Base-by-base conservation (phyloP, 257 asterid genomes). In the Petunia axillaris region DNA sequence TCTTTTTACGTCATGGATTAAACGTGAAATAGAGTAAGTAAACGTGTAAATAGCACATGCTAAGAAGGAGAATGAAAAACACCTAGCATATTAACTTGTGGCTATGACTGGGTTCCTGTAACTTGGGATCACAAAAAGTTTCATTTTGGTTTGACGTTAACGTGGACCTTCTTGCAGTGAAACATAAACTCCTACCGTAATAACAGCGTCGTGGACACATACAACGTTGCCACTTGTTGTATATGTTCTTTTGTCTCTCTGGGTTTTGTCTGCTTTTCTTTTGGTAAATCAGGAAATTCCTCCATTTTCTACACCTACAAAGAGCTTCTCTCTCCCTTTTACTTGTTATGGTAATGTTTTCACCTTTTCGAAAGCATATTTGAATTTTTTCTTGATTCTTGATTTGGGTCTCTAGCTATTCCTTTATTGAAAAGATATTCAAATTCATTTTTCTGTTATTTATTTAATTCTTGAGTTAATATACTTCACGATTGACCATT, bases 311-410 rank as follows among this genome's bases (percentile, higher is more conserved):
- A 46, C 5, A 46, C 10, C 25, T 46, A 46, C 43, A 48, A 25
- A 48, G 43, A 59, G 77, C 77, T 70, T 70, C 77, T 70, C 41
- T 25, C 59, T 10, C 43, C 77, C 57, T 46, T 25, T 67, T 66
- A 46, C 48, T 41, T 70, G 2, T 46, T n/a, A 46, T 7, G 77
- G 77, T 70, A 70, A 70, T 44, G n/a, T 16, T 10, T 70, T 46
- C 59, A 46, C 1, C 59, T 70, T 70, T 70, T 25, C 25, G 0
- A 3, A 25, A 70, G 44, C 8, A 70, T 41, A 16, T 4, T 70
- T 70, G 41, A 3, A 44, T 16, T 68, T 16, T 46, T 46, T 70
- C 8, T 15, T 41, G 55, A 43, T 67, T 67, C 76, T 68, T 44
- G 58, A 68, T 68, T 68, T 16, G 76, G 58, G 76, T 68, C 2